A percentile compares a stretch with the other conserved stretches of the same genome.
phyloP scores from a whole-genome alignment of 306 rosid species.

The Sechiopsis laciniata region DNA sequence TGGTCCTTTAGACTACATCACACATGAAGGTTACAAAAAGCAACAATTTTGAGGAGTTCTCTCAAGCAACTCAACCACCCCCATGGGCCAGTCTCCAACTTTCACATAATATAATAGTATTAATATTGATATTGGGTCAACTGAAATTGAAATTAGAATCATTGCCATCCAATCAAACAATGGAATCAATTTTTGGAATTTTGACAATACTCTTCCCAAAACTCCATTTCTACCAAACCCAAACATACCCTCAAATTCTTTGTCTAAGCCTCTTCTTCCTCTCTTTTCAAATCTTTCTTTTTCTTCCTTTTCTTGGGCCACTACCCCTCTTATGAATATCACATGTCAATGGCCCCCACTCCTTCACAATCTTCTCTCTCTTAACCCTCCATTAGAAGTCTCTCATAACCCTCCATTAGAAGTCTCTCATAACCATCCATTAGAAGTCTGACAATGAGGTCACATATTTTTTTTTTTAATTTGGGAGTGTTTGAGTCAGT shows the following conservation, averaged over 20 bases:
- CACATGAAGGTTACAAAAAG: not conserved
- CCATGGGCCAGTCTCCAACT: constrained; percentile 16
- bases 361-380: constrained; percentile 5
- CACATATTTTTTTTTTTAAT: not conserved
- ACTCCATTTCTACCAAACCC: constrained; percentile 12
- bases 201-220: not conserved
- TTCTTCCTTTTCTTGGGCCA: constrained; percentile 24
- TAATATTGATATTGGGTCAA: constrained; percentile 6
- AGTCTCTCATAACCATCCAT: constrained; percentile 17
- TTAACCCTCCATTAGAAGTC: constrained; percentile 13
- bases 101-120: not conserved
- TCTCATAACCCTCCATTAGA: constrained; percentile 19
- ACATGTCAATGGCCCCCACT: constrained; percentile 20
- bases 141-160: constrained; percentile 18
- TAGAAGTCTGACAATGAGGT: constrained; percentile 12
- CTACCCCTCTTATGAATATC: constrained; percentile 17
- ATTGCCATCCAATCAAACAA: constrained; percentile 20
- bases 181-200: constrained; percentile 14
- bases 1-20: no score
- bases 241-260: not conserved
- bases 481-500: no score
- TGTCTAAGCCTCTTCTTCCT: not conserved
- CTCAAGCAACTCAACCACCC: constrained; percentile 12
- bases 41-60: constrained; percentile 4
- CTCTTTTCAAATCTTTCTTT: constrained; percentile 15